A percentile compares a stretch with the other conserved stretches of the same genome.
These are phyloP conservation scores for Plasmodium cynomolgi DNA, from an alignment of 169 alveolate genomes.

Conservation along the genomic window DNA sequence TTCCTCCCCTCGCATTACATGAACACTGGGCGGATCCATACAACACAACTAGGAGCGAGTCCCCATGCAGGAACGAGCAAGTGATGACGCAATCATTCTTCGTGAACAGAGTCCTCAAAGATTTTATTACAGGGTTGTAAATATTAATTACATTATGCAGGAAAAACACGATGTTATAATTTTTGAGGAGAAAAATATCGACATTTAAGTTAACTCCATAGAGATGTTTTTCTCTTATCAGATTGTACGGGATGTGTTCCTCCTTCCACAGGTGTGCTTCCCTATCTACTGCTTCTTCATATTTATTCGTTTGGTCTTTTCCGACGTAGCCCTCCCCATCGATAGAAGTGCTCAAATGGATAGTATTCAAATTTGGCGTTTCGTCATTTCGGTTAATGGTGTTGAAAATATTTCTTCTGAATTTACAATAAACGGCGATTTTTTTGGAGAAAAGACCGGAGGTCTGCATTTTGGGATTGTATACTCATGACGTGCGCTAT, in stretches of 20 bases:
- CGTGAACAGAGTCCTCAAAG: slow-evolving; percentile 13
- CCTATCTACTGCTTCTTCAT: not conserved
- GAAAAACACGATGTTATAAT: slow-evolving; percentile 36
- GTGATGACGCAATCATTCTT: slow-evolving; percentile 31
- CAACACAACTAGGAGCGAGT: slow-evolving; percentile 26
- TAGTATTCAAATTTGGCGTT: slow-evolving; percentile 2
- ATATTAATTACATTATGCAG: slow-evolving; percentile 53
- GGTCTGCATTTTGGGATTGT: not conserved
- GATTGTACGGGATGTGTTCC: slow-evolving; percentile 20
- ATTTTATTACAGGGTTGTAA: slow-evolving; percentile 56
- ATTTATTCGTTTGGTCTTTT: not conserved
- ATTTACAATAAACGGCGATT: slow-evolving; percentile 19
- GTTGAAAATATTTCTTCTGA: slow-evolving; percentile 48
- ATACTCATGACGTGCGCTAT: not conserved
- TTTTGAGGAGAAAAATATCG: slow-evolving; percentile 42
- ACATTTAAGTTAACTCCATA: slow-evolving; percentile 62
- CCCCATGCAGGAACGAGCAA: slow-evolving; percentile 20
- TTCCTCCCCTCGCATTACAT: slow-evolving; percentile 8
- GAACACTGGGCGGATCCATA: slow-evolving; percentile 17
- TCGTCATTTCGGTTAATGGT: slow-evolving; percentile 12
- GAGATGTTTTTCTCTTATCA: slow-evolving; percentile 14
- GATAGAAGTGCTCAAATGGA: not conserved
- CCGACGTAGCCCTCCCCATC: not conserved
- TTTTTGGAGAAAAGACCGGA: not conserved
- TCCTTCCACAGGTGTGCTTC: not conserved